phyloP scores from a whole-genome alignment of 768 basidiomycete species.

The Chlorophyllum brunneum region DNA sequence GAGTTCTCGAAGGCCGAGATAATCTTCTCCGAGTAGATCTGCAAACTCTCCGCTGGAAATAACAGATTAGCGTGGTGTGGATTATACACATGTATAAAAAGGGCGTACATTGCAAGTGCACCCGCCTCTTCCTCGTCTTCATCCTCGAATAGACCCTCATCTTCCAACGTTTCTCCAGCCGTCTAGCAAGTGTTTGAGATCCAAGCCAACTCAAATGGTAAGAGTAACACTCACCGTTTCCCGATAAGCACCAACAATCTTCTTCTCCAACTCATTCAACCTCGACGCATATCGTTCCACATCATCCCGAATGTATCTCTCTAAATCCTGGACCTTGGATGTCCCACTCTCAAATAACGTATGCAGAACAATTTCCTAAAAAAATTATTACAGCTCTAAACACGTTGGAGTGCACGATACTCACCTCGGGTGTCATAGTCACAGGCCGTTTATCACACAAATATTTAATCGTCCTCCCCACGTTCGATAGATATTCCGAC shows the following conservation, averaged over 20 bases:
- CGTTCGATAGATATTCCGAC: conserved; percentile 77
- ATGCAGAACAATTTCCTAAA: conserved; percentile 91
- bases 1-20: conserved; percentile 82
- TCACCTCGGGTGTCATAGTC: conserved; percentile 83
- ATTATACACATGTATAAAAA: conserved; percentile 2
- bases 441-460: conserved; percentile 76
- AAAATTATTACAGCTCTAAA: too few species aligned
- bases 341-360: conserved; percentile 88
- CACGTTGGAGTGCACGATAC: conserved; percentile 17
- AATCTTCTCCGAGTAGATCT: conserved; percentile 87
- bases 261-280: conserved; percentile 79
- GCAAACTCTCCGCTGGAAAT: conserved; percentile 75
- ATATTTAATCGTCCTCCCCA: conserved; percentile 83
- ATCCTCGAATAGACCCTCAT: conserved; percentile 48
- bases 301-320: conserved; percentile 87
- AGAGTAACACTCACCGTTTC: conserved; percentile 58
- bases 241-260: conserved; percentile 76
- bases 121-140: conserved; percentile 44
- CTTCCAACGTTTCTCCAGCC: conserved; percentile 41
- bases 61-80: conserved; percentile 2
- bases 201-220: background rate
- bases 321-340: conserved; percentile 72
- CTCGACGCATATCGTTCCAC: conserved; percentile 77
- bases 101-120: conserved; percentile 36
- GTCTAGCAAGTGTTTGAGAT: conserved; percentile 22